Base-by-base conservation (phyloP, 1,284 basidiomycete genomes). In the Rhodotorula mucilaginosa region DNA sequence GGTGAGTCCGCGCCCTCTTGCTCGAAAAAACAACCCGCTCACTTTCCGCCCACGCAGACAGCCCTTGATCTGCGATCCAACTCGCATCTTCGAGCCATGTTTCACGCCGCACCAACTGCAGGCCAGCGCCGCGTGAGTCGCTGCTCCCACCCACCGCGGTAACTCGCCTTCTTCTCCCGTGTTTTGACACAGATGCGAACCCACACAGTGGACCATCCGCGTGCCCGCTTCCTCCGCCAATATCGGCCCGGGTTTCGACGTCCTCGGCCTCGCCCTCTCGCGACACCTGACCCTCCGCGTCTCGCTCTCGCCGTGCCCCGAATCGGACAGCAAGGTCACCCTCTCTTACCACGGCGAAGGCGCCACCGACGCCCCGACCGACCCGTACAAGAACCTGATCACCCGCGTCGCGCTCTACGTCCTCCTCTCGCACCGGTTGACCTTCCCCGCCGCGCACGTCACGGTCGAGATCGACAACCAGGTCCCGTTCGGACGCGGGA, bases 381-480 rank as follows among this genome's bases (percentile, higher is more conserved):
- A 97, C 81, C 88, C 94, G 3, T 99, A 96, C 87, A 94, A 93
- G 83, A 99, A 99, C 83, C 87, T 99, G 60, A 92, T 90, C 54
- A 99, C 97, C n/a, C 92, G 97, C 58, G 94, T 97, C 57, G 94
- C 96, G 1, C 89, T 99, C 77, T 99, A 99, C 82, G 91, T 99
- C 72, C 85, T 99, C 23, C 91, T 96, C 49, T 96, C 92, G 81
- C 88, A 96, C 82, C 82, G 83, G 71, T 87, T 91, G 75, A 79
- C 83, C 58, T 83, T 85, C 48, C 87, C 10, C 7, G 65, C 60
- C 54, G 74, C 68, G 31, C 85, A 87, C 70, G 85, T 85, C 78
- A 81, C 80, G 74, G 89, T 99, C 79, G 87, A 91, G 78, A 90
- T 88, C 49, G 84, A 90, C 83, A 99, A 99, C 82, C 88, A 96